Conservation (phyloP, 176 grass and related monocot species). For the Aegilops umbellulata region DNA sequence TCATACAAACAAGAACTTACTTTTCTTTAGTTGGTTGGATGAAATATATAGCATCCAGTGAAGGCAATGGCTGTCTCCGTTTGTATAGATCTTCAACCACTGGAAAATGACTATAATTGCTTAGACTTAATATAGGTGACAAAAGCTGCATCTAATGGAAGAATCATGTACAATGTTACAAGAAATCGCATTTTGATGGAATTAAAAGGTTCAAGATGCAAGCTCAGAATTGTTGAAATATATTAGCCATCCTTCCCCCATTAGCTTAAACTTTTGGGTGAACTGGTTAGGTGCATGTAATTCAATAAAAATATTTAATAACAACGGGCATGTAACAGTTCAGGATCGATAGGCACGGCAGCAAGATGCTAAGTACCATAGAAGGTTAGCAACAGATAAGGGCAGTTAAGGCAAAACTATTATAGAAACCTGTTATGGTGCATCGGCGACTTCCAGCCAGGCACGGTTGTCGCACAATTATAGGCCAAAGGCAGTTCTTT, state of each 20-base stretch:
- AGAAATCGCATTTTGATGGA: constrained; percentile 15
- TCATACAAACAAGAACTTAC: constrained; percentile 45
- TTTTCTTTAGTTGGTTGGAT: constrained; percentile 99
- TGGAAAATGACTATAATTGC: constrained; percentile 44
- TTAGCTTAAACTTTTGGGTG: not conserved
- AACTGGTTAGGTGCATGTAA: not conserved
- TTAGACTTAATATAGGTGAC: constrained; percentile 30
- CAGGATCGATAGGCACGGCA: not conserved
- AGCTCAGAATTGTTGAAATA: constrained; percentile 6
- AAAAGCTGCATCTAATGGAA: constrained; percentile 32
- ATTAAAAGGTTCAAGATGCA: not conserved
- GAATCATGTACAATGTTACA: constrained; percentile 10
- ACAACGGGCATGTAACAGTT: not conserved
- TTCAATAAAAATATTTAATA: constrained; percentile 6
- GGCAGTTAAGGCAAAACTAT: not conserved
- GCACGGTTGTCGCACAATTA: not conserved
- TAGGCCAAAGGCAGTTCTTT: not conserved
- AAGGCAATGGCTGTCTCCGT: constrained; percentile 89
- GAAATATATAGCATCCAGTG: constrained; percentile 98
- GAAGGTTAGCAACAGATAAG: constrained; percentile 19
- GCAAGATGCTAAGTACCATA: constrained; percentile 12
- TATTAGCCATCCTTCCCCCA: not conserved
- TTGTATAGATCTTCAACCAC: constrained; percentile 99
- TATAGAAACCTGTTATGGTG: not conserved
- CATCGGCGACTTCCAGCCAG: not conserved